Evolutionary conservation across 1,284 basidiomycete species (phyloP), one percentile per base, ranked within the genome.

Genomic region (Pulveroboletus sp.): DNA sequence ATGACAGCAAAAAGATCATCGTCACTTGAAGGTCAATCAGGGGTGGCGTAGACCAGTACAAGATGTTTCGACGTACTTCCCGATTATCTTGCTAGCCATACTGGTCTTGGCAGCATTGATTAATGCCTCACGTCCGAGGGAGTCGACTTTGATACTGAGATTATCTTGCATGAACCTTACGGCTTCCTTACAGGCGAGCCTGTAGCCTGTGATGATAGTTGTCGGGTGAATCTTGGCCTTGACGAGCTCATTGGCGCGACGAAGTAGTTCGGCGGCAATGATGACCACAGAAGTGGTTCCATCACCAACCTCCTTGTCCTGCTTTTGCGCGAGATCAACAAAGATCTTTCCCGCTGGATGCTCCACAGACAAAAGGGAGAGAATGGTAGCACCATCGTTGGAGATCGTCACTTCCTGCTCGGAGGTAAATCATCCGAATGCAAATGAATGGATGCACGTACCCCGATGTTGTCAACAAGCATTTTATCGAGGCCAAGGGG

Each of bases 251-350:
- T 99, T 99, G 59, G 96, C 97, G 56, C 97, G 84, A 63, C 93
- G 87, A 60, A 99, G 81, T 39, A 99, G 86, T 75, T 99, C 96
- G 18, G 97, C 94, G 47, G 96, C 95, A 67, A 99, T 87, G 66
- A 99, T 93, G 44, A 99, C 97, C 43, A 99, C 97, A 14, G 96
- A 98, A 2, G 97, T 99, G 10, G 97, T 99, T 15, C 97, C 97
- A 77, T 99, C 97, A 44, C 97, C 97, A 31, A 99, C 97, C 78
- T 99, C 97, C 74, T 96, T 98, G 76, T 99, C 97, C 76, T 99
- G 96, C 73, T 99, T 98, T 77, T 98, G 95, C 2, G 97, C 96
- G 43, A 99, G 88, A 75, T 98, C 96, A 51, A 99, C 96, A 63
- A 99, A 93, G 61, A 99, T 96, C 60, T 94, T 88, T 33, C 93